Evolutionary conservation across 176 grass and related monocot species (phyloP), one percentile per base, ranked within the genome.

Genomic region (Leersia perrieri): DNA sequence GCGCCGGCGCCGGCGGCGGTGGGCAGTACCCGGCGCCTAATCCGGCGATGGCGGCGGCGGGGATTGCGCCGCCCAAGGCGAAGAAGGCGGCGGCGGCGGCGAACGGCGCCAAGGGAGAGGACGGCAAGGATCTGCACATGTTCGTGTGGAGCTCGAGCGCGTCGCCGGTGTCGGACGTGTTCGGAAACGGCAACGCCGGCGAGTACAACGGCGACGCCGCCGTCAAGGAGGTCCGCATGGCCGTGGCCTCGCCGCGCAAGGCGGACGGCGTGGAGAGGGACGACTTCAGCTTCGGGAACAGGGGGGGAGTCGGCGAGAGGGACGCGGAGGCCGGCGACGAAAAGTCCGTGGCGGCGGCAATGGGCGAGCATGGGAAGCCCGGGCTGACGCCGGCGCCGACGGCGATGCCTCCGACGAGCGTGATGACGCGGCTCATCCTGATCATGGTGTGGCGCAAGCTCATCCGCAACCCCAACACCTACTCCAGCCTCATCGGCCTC

Each of bases 401-500:
- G 10, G 82, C 80, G 69, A 95, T 99, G 96, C 96, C 96, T 5
- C 96, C 96, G 64, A 90, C 96, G 29, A 99, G 93, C 81, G 96
- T 99, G 26, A 99, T 99, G 90, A 99, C 96, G 10, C 63, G 96
- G 63, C 87, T 99, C 25, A 99, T 99, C 67, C 90, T 99, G 9
- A 99, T 99, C 92, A 95, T 99, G 96, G 96, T 99, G 57, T 99
- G 96, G 96, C 83, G 96, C 67, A 99, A 99, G 86, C 93, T 99
- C 15, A 99, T 99, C 82, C 91, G 96, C 83, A 99, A 99, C 79
- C 96, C 96, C 68, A 99, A 99, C 90, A 95, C 90, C 70, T 99
- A 99, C 79, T 99, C 96, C 72, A 93, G 90, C 87, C 88, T 99
- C 62, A 91, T 99, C 68, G 96, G 96, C 53, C 79, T 99, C 71